Evolutionary conservation across 495 filamentous ascomycete species (phyloP).

Genomic region (Penicillium coprophilum): DNA sequence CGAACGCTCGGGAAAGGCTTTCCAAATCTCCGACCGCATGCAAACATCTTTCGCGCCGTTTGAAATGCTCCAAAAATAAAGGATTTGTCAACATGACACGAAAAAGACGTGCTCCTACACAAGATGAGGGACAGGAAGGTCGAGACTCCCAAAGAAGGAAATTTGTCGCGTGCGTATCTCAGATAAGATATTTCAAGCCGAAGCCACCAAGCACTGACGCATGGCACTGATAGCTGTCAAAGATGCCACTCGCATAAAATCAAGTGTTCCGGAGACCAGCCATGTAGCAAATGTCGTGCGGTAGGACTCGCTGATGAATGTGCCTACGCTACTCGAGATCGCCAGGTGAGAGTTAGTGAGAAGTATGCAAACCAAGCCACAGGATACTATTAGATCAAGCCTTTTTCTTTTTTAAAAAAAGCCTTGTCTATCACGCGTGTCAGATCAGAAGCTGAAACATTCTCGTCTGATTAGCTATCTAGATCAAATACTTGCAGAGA

Average conservation of each 20-base stretch:
- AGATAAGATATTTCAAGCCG: background rate
- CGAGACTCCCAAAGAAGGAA: constrained; percentile 35
- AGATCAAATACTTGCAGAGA: constrained; percentile 39
- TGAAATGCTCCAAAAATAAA: background rate
- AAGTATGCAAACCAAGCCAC: constrained; percentile 29
- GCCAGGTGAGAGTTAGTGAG: constrained; percentile 47
- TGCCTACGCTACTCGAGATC: constrained; percentile 40
- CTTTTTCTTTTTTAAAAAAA: no score
- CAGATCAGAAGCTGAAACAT: constrained; percentile 4
- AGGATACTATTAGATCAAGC: background rate
- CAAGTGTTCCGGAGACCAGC: constrained; percentile 46
- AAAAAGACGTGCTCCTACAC: constrained; percentile 16
- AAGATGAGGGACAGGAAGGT: constrained; percentile 15
- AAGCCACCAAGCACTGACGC: constrained; percentile 6
- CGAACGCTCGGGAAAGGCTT: constrained; percentile 16
- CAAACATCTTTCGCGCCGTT: background rate
- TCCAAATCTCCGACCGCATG: constrained; percentile 4
- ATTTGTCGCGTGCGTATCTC: constrained; percentile 36
- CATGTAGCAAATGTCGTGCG: constrained; percentile 40
- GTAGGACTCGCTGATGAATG: constrained; percentile 44
- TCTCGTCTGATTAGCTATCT: constrained; percentile 29
- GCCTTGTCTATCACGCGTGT: background rate
- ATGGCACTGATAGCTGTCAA: constrained; percentile 33
- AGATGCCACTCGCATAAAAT: constrained; percentile 50
- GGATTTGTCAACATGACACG: constrained; percentile 17